These are phyloP conservation scores for Alternaria arbusti DNA, from an alignment of 2,329 filamentous ascomycete species.

Conservation along the genomic window DNA sequence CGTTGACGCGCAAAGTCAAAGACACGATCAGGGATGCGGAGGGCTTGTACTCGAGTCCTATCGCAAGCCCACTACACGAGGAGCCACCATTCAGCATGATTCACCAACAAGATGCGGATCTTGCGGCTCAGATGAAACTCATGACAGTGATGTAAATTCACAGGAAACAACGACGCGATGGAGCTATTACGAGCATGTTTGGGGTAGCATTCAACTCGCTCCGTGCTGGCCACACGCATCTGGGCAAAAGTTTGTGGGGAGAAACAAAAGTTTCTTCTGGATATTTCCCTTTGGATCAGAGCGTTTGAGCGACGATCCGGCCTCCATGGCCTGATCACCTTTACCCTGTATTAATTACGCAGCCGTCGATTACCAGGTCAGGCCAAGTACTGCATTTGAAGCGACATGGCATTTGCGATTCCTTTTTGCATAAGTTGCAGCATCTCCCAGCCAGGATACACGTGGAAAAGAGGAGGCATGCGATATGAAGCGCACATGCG, in stretches of 20 bases:
- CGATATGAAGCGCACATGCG: conserved; percentile 12
- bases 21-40: conserved; percentile 56
- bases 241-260: conserved; percentile 27
- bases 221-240: conserved; percentile 22
- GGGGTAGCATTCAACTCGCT: conserved; percentile 3
- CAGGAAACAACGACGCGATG: conserved; percentile 27
- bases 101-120: conserved; percentile 42
- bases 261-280: conserved; percentile 35
- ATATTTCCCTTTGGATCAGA: conserved; percentile 41
- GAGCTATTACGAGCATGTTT: conserved; percentile 10
- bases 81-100: conserved; percentile 47
- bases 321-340: conserved; percentile 22
- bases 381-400: conserved; percentile 41
- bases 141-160: conserved; percentile 49
- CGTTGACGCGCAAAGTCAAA: conserved; percentile 57
- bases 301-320: conserved; percentile 37
- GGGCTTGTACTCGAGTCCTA: conserved; percentile 55
- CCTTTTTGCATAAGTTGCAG: conserved; percentile 33
- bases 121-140: conserved; percentile 48
- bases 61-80: conserved; percentile 42
- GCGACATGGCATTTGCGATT: conserved; percentile 39
- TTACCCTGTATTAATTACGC: conserved; percentile 42
- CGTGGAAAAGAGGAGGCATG: conserved; percentile 22
- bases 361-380: conserved; percentile 27
- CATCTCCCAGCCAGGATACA: conserved; percentile 25